Base-by-base conservation (phyloP, 352 stramenopile species). In the Phytophthora colocasiae region DNA sequence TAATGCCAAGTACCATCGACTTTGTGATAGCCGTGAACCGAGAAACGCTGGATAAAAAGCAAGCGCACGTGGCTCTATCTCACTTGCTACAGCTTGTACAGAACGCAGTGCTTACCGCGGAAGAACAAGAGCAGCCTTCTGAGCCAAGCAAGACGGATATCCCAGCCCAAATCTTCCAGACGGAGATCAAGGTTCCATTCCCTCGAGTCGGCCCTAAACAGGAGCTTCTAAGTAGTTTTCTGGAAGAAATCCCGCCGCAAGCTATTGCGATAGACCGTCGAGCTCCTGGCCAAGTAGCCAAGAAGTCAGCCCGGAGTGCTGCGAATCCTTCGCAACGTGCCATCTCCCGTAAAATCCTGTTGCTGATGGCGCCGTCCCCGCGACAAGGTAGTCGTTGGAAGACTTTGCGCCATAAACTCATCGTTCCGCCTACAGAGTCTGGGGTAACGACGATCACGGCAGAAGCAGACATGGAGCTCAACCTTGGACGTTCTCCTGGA, bases 31-130 rank as follows among this genome's bases (percentile, higher is more conserved):
- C 41, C 4, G 39, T 51, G 24, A 81, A 71, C 48, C 38, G 19
- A 0, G 48, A 71, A 8, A 26, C 38, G 19, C 19, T 78, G 11
- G 60, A 66, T 15, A 73, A 66, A 39, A 78, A 71, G 29, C 69
- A 74, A 7, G 17, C 15, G 3, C 52, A 26, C 6, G 54, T 80
- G 2, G 45, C 65, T 1, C 46, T 78, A n/a, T 22, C 55, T 11
- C 69, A 81, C 39, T 38, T 83, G 3, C 67, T 72, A 38, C 49
- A 66, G 12, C 72, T 62, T 8, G 66, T 75, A 1, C 62, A 78
- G 24, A 75, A 59, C 26, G 73, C 75, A 6, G 15, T 81, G 7
- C 46, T 81, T 9, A 38, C 40, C 0, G 63, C 75, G 1, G 69
- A 79, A 24, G 69, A 78, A 17, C 49, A 67, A 19, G 40, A 62